phyloP scores from a whole-genome alignment of 2,329 filamentous ascomycete genomes.

The Phialemoniopsis sp. region DNA sequence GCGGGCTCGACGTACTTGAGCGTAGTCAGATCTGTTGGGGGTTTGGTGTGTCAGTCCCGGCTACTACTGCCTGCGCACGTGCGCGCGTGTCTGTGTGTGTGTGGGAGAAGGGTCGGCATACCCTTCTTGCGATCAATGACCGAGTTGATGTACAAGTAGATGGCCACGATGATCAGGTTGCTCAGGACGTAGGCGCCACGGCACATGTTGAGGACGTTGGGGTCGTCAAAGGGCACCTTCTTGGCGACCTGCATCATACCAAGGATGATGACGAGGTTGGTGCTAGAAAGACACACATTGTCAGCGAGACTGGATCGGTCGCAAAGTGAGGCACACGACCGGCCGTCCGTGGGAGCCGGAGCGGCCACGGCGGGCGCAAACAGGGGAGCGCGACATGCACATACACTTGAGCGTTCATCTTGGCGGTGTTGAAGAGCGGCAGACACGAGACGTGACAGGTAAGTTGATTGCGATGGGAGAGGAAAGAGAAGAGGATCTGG shows the following conservation, averaged over 20 bases:
- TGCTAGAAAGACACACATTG: conserved; percentile 53
- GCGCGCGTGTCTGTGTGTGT: too few species aligned
- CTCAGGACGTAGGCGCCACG: conserved; percentile 52
- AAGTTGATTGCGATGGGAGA: too few species aligned
- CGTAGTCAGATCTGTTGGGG: conserved; percentile 81
- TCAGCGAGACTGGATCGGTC: conserved; percentile 12
- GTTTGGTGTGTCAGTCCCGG: neutral
- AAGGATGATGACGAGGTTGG: conserved; percentile 91
- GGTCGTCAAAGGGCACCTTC: conserved; percentile 91
- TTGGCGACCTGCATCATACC: conserved; percentile 99
- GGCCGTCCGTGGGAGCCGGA: too few species aligned
- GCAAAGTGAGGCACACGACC: neutral
- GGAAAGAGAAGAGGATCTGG: too few species aligned
- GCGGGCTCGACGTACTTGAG: conserved; percentile 98
- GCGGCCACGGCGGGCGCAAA: too few species aligned
- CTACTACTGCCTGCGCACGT: too few species aligned
- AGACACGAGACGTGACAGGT: too few species aligned
- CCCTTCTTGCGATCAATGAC: conserved; percentile 97
- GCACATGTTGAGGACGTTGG: conserved; percentile 50
- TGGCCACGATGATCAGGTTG: conserved; percentile 75
- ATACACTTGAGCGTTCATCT: too few species aligned
- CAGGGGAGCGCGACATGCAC: too few species aligned
- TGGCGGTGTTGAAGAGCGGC: too few species aligned
- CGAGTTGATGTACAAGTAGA: conserved; percentile 82
- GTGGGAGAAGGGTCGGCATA: conserved; percentile 37